phyloP scores from a whole-genome alignment of 225 moss, liverwort and hornwort genomes.

The Sphagnum tenellum region DNA sequence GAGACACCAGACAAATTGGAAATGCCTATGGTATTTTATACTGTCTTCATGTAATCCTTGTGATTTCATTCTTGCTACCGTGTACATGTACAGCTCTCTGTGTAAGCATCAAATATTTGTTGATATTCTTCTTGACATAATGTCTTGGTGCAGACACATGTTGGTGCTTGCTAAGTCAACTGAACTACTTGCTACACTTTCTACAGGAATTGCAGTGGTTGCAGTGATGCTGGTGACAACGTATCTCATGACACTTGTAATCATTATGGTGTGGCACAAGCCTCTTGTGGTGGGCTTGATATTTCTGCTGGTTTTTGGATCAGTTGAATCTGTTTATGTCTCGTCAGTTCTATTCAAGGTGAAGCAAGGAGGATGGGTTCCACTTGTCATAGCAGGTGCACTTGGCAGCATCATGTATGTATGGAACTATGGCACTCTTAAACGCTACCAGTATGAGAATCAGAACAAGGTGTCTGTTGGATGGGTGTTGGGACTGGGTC shows the following conservation, averaged over 20 bases:
- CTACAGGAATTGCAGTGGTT: constrained; percentile 81
- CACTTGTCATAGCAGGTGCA: constrained; percentile 67
- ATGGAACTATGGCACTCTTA: constrained; percentile 88
- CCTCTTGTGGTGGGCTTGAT: constrained; percentile 24
- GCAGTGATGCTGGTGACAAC: constrained; percentile 85
- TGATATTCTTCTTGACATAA: too few relatives aligned
- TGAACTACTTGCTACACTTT: too few relatives aligned
- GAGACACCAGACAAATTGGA: constrained; percentile 78
- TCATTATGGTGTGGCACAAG: constrained; percentile 78
- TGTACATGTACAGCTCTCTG: neutral
- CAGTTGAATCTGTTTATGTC: constrained; percentile 53
- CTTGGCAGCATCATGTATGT: constrained; percentile 69
- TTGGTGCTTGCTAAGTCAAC: too few relatives aligned
- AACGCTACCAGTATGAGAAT: constrained; percentile 77
- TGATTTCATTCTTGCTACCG: too few relatives aligned
- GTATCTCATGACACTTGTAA: constrained; percentile 57
- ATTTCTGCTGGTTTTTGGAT: constrained; percentile 47
- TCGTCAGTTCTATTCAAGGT: constrained; percentile 73
- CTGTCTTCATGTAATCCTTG: too few relatives aligned
- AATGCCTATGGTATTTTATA: constrained; percentile 66
- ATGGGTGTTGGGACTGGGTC: constrained; percentile 74
- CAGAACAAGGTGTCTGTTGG: constrained; percentile 91
- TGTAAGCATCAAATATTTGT: neutral
- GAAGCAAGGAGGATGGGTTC: constrained; percentile 86
- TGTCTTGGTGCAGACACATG: too few relatives aligned